Conservation (phyloP, 139 green algal genomes). For the Chlorella sorokiniana region DNA sequence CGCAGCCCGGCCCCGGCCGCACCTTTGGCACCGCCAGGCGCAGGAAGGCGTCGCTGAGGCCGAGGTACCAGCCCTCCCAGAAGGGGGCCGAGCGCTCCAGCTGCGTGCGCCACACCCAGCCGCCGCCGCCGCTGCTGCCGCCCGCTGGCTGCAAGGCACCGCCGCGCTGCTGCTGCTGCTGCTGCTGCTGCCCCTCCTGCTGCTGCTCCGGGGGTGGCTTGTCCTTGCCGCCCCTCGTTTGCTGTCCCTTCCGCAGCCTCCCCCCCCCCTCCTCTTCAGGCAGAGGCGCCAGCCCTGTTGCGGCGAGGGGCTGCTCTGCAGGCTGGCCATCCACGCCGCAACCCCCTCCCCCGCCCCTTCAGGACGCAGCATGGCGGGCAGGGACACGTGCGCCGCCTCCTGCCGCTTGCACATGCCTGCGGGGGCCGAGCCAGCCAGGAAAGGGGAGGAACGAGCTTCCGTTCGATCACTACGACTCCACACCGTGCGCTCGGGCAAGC, state of each 20-base stretch:
- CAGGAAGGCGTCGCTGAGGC: slow-evolving; percentile 85
- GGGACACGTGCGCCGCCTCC: slow-evolving; percentile 61
- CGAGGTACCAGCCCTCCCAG: slow-evolving; percentile 91
- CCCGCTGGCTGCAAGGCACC: neutral
- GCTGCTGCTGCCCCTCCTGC: neutral
- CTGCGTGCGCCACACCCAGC: slow-evolving; percentile 80
- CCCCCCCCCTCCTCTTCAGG: slow-evolving; percentile 3
- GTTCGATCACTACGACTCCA: no score
- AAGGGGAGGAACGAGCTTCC: no score
- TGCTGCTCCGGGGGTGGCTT: neutral
- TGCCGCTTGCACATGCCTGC: slow-evolving; percentile 49
- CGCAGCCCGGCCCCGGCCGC: neutral
- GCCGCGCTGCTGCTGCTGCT: neutral
- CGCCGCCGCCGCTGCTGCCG: neutral
- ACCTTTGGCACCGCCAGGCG: slow-evolving; percentile 75
- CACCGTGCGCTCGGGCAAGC: no score
- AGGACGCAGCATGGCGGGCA: slow-evolving; percentile 65
- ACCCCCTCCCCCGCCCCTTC: neutral
- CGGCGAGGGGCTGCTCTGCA: neutral
- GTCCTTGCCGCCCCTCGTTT: neutral
- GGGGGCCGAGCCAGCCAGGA: neutral
- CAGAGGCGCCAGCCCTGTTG: neutral
- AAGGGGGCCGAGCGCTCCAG: slow-evolving; percentile 65
- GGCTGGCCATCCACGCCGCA: neutral
- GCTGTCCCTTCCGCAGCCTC: neutral